Evolutionary conservation across 768 basidiomycete species (phyloP), one percentile per base, ranked within the genome.

Genomic region (Russula sp.): DNA sequence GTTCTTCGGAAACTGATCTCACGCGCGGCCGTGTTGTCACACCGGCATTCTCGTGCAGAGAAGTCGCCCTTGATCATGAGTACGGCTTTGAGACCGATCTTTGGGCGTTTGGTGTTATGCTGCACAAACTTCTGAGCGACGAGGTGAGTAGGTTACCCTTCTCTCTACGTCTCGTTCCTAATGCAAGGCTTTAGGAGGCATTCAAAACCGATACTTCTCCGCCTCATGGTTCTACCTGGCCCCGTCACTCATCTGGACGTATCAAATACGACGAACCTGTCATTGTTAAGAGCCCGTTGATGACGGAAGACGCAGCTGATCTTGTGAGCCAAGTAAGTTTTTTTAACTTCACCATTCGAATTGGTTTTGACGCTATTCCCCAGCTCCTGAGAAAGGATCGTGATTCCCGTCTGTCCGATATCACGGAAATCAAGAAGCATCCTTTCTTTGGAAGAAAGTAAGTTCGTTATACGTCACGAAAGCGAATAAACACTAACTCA

Each of bases 1-100:
- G 1, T 83, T 84, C 22, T 84, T 83, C 32, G 24, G 9, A 55
- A 16, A 44, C 22, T 5, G 20, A n/a, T 14, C 40, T 28, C 26
- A 55, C 52, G 44, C 32, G n/a, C 9, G 59, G 56, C 20, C 42
- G 46, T 18, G 57, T 58, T 50, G 67, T 61, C 44, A 67, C 67
- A 20, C 61, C 59, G 13, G 57, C 38, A 2, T 68, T 68, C 26
- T 58, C 53, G 22, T 62, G 65, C 16, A 65, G 65, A 1, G 67
- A 68, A 36, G 60, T 67, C 8, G 38, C 67, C 8, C 46, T 24
- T 32, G 60, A 28, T 20, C 13, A 36, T 5, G n/a, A 52, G 3
- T 68, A 68, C 26, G 22, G 65, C 13, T 68, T 68, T 26, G 67
- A 57, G 26, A 61, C 62, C 32, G 67, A 68, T 2, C 61, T 67